Evolutionary conservation across 129 eudicot genomes (phyloP).

Genomic region (Tagetes patula): DNA sequence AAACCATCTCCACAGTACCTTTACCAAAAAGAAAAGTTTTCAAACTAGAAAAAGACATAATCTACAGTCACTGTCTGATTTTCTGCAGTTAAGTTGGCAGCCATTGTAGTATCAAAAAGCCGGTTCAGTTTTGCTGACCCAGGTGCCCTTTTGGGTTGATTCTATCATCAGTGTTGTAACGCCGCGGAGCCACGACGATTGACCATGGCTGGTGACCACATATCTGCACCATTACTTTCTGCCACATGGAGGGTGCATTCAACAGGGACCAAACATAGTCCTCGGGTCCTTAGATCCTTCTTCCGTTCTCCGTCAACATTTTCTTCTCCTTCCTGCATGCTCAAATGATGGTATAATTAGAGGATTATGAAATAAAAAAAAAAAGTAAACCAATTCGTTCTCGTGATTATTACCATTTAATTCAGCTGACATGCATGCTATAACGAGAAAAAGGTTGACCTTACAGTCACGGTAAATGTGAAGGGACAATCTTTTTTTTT

Average conservation of each 20-base stretch:
- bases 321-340: conserved; percentile 35
- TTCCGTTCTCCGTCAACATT: conserved; percentile 15
- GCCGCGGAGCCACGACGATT: conserved; percentile 29
- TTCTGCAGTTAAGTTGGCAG: conserved; percentile 5
- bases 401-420: no score
- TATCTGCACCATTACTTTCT: conserved; percentile 73
- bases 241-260: conserved; percentile 61
- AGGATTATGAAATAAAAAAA: no score
- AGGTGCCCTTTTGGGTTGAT: neutral
- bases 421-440: no score
- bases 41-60: conserved; percentile 20
- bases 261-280: conserved; percentile 74
- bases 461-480: no score
- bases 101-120: conserved; percentile 20
- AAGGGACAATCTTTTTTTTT: no score
- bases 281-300: conserved; percentile 52
- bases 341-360: neutral
- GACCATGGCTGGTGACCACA: conserved; percentile 73
- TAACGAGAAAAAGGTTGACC: no score
- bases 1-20: neutral
- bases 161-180: conserved; percentile 3
- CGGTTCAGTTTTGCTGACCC: conserved; percentile 21
- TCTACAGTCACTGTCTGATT: neutral
- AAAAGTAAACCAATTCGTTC: no score
- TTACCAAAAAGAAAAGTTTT: neutral